Conservation (phyloP, 768 basidiomycete genomes). For the Boletus subparvulus region DNA sequence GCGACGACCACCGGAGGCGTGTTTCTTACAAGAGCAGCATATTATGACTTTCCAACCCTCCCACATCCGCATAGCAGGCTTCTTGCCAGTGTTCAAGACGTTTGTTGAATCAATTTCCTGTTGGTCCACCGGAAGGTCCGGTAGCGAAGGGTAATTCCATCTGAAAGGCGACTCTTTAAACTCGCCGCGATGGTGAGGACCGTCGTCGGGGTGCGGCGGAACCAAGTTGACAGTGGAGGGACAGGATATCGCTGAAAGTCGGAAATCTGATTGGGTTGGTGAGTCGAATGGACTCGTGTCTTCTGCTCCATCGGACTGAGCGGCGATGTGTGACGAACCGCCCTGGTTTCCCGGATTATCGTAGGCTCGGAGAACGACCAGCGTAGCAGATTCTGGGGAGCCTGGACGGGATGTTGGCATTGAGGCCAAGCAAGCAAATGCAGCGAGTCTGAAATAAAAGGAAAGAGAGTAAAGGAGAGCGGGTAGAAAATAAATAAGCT, state of each 20-base stretch:
- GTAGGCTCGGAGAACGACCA: slow-evolving; percentile 28
- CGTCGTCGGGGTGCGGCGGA: slow-evolving; percentile 12
- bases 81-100: slow-evolving; percentile 1
- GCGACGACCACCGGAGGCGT: background rate
- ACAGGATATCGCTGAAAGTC: slow-evolving; percentile 26
- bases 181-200: slow-evolving; percentile 16
- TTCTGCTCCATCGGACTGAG: slow-evolving; percentile 2
- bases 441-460: slow-evolving; percentile 6
- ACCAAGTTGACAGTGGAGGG: slow-evolving; percentile 26
- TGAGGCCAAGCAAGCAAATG: background rate
- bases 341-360: slow-evolving; percentile 6
- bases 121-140: slow-evolving; percentile 18
- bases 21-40: slow-evolving; percentile 54
- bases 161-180: slow-evolving; percentile 30
- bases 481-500: slow-evolving; percentile 19
- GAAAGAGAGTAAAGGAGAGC: slow-evolving; percentile 6
- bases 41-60: slow-evolving; percentile 56
- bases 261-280: slow-evolving; percentile 20
- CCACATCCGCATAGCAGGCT: slow-evolving; percentile 28
- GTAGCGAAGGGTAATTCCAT: slow-evolving; percentile 30
- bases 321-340: background rate
- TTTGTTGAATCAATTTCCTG: background rate
- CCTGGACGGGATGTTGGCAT: slow-evolving; percentile 15
- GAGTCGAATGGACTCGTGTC: slow-evolving; percentile 10
- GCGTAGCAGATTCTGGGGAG: slow-evolving; percentile 31